Percentiles rank a stretch among this genome's conserved stretches.
phyloP scores from a whole-genome alignment of 176 grass and related monocot species.

The maize (Zea mays) region DNA sequence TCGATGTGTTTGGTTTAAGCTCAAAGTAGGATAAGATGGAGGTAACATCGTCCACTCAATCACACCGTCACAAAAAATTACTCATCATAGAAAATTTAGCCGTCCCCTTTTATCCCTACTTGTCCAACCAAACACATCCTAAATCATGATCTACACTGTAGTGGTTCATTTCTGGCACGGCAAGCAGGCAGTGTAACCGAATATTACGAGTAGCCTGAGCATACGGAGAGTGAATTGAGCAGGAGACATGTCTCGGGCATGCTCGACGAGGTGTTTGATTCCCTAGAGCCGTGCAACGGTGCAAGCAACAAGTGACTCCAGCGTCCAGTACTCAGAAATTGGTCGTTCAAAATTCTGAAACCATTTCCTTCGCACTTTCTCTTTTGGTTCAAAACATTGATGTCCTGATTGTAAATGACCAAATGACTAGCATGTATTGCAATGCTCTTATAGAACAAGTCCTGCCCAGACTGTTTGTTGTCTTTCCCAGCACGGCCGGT shows the following conservation, averaged over 20 bases:
- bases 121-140: too few relatives aligned
- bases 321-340: not conserved
- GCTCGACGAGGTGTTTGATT: not conserved
- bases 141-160: not conserved
- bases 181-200: not conserved
- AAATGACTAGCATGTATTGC: not conserved
- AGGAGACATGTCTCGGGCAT: not conserved
- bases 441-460: too few relatives aligned
- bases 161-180: not conserved
- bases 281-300: not conserved
- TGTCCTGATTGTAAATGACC: not conserved
- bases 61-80: too few relatives aligned
- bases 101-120: too few relatives aligned
- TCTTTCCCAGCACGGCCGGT: too few relatives aligned
- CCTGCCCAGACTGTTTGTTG: too few relatives aligned
- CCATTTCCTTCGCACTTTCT: not conserved
- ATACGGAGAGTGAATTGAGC: not conserved
- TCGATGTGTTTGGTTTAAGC: too few relatives aligned
- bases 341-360: not conserved
- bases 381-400: not conserved
- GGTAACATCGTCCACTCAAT: too few relatives aligned
- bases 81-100: too few relatives aligned
- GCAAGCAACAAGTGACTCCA: not conserved
- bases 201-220: not conserved
- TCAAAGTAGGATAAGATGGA: too few relatives aligned